These are phyloP conservation scores for Candida nonsorbophila DNA, from an alignment of 805 yeast species.

Conservation along the genomic window DNA sequence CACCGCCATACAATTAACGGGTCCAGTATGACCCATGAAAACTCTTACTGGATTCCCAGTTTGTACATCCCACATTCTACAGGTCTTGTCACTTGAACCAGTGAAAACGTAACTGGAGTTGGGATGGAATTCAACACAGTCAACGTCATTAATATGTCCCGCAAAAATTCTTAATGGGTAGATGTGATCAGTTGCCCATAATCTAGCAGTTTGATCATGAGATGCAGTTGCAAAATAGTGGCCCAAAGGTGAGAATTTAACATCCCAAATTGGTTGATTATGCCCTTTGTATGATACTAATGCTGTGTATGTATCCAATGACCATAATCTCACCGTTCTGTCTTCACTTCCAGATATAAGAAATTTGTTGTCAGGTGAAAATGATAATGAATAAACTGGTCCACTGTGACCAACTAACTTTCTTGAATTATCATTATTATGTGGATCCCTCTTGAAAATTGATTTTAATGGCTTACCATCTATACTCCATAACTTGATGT, in stretches of 20 bases:
- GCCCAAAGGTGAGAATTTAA: conserved; percentile 87
- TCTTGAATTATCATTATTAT: conserved; percentile 43
- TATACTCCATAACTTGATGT: conserved; percentile 85
- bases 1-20: conserved; percentile 78
- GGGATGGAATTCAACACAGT: conserved; percentile 92
- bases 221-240: conserved; percentile 98
- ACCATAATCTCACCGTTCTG: conserved; percentile 89
- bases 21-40: conserved; percentile 89
- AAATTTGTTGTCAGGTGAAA: conserved; percentile 84
- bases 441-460: conserved; percentile 49
- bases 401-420: conserved; percentile 90
- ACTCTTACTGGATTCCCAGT: conserved; percentile 87
- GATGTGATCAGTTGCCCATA: conserved; percentile 98
- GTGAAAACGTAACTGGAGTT: conserved; percentile 92
- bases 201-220: conserved; percentile 94
- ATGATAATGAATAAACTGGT: conserved; percentile 83
- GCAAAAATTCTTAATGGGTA: conserved; percentile 95
- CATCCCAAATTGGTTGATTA: conserved; percentile 97
- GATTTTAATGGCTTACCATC: conserved; percentile 83
- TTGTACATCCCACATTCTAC: conserved; percentile 96
- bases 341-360: conserved; percentile 85
- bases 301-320: conserved; percentile 82
- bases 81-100: conserved; percentile 92
- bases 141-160: conserved; percentile 95
- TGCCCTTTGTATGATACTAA: conserved; percentile 95